Evolutionary conservation across 1,284 basidiomycete species (phyloP), one percentile per base, ranked within the genome.

Genomic region (Sphagnurus paluster): DNA sequence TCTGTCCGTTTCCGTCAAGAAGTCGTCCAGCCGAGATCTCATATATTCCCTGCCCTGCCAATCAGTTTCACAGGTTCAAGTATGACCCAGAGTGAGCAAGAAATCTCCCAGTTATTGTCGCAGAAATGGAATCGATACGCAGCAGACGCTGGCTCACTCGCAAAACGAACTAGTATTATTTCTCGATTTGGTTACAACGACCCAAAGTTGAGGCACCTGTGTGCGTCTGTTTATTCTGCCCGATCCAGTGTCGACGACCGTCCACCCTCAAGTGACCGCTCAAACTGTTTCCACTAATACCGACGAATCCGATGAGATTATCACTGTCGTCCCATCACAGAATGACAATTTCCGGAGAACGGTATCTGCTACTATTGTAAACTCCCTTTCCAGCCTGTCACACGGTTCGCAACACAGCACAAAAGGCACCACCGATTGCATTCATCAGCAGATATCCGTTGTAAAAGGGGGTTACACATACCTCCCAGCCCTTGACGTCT

Each of bases 401-500:
- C 49, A 43, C 53, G 37, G 39, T 52, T 39, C 36, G 33, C 39
- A 52, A 36, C 21, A 51, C 43, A 46, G 49, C 32, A 30, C 50
- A 45, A 49, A 52, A 54, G 59, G 48, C 53, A 62, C 60, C 63
- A 62, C 63, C 59, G 62, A 59, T 54, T 48, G 39, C 46, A 43
- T 39, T 50, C 48, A 50, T 51, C 25, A 50, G 43, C 42, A 41
- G 44, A 46, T 34, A 60, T 53, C 23, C 42, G 46, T 53, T 47
- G 43, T 32, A 49, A 45, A 41, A 49, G 55, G 51, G 46, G 48
- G 44, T n/a, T n/a, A n/a, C 42, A 79, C 90, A 66, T 69, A 94
- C 93, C 90, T 93, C 85, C 96, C 96, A 99, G 44, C 84, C 92
- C 44, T 80, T 79, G 30, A 98, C 93, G 61, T 94, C 90, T 73